Percentiles rank a stretch among this genome's conserved stretches.
Conservation (phyloP, 495 filamentous ascomycete species). For the Neurospora sp. region DNA sequence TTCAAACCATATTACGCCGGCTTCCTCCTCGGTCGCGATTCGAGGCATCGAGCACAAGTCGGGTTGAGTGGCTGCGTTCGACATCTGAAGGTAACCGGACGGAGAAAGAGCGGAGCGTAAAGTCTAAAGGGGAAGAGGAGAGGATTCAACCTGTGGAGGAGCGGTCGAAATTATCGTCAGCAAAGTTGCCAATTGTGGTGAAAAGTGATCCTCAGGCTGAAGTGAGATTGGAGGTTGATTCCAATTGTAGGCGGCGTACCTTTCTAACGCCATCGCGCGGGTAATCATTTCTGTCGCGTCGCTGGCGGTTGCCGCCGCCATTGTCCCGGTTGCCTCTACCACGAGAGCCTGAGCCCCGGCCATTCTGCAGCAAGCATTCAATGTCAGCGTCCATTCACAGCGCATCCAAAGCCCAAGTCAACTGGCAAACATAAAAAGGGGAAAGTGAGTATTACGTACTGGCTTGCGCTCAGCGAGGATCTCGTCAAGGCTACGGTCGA, state of each 20-base stretch:
- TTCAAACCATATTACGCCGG: slow-evolving; percentile 12
- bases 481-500: slow-evolving; percentile 80
- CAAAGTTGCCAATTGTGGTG: not conserved
- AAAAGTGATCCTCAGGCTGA: not conserved
- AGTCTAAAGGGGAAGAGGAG: slow-evolving; percentile 14
- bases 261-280: slow-evolving; percentile 77
- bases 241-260: slow-evolving; percentile 31
- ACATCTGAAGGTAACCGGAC: slow-evolving; percentile 15
- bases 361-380: slow-evolving; percentile 4
- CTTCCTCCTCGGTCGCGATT: slow-evolving; percentile 19
- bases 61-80: slow-evolving; percentile 19
- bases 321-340: slow-evolving; percentile 18
- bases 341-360: slow-evolving; percentile 7
- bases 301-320: slow-evolving; percentile 35
- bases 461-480: slow-evolving; percentile 74
- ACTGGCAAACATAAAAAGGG: not conserved
- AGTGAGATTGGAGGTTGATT: not conserved
- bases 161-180: not conserved
- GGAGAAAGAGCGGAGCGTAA: slow-evolving; percentile 5
- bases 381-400: slow-evolving; percentile 1
- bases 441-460: slow-evolving; percentile 11
- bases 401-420: not conserved
- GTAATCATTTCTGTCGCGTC: slow-evolving; percentile 46
- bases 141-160: slow-evolving; percentile 26
- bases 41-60: slow-evolving; percentile 22